A percentile compares a stretch with the other conserved stretches of the same genome.
These are phyloP conservation scores for Azolla pinnata DNA, from an alignment of 75 land plant species.

Conservation along the genomic window DNA sequence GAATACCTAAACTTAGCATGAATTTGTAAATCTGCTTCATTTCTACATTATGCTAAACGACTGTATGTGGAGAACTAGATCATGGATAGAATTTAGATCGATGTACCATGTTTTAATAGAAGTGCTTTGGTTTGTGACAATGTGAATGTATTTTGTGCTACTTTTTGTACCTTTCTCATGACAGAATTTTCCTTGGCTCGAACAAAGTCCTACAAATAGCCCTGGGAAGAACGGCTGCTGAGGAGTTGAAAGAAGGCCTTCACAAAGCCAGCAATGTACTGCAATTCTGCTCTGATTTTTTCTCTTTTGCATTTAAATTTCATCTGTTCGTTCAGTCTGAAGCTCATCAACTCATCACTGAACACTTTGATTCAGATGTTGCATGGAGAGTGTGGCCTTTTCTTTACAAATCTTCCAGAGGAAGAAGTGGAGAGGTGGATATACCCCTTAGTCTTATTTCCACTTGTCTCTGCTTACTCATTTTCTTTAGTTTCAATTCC, in stretches of 20 bases:
- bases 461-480: no score
- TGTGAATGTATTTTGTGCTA: not conserved
- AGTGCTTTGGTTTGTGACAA: no score
- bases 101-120: no score
- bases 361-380: slow-evolving; percentile 35
- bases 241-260: slow-evolving; percentile 63
- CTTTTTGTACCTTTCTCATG: slow-evolving; percentile 3
- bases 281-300: not conserved
- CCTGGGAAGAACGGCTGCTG: slow-evolving; percentile 60
- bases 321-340: not conserved
- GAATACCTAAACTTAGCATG: no score
- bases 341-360: not conserved
- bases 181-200: slow-evolving; percentile 89
- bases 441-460: no score
- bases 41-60: no score
- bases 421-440: slow-evolving; percentile 64
- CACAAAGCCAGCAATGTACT: slow-evolving; percentile 73
- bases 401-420: slow-evolving; percentile 64
- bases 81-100: no score
- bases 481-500: no score
- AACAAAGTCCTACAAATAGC: slow-evolving; percentile 92
- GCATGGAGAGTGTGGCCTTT: slow-evolving; percentile 65
- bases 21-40: no score
- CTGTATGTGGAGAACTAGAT: no score
- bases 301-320: not conserved